A percentile compares a stretch with the other conserved stretches of the same genome.
These are phyloP conservation scores for Bauhinia variegata DNA, from an alignment of 306 rosid genomes.

Conservation along the genomic window DNA sequence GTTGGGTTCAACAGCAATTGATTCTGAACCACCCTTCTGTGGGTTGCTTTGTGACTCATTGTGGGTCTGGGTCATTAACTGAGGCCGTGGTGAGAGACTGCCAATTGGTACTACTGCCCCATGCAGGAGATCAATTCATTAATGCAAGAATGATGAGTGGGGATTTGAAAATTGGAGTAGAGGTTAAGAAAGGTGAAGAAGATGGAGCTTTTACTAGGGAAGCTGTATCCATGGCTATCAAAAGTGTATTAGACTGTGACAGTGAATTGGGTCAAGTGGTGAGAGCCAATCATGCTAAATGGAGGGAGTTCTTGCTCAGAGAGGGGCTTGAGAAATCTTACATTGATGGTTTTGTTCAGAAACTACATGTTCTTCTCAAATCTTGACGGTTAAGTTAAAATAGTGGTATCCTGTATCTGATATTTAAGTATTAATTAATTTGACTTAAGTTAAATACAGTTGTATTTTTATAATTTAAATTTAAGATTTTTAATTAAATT, in stretches of 20 bases:
- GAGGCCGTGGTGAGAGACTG: constrained; percentile 62
- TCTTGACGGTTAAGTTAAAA: constrained; percentile 21
- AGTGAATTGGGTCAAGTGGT: constrained; percentile 47
- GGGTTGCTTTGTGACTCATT: constrained; percentile 82
- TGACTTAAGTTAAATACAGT: too few relatives aligned
- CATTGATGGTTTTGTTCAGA: constrained; percentile 46
- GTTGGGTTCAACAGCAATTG: constrained; percentile 71
- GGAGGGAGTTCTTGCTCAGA: constrained; percentile 49
- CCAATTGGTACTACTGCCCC: constrained; percentile 62
- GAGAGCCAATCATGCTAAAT: constrained; percentile 49
- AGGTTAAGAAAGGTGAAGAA: constrained; percentile 61
- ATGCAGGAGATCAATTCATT: constrained; percentile 57
- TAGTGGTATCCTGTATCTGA: too few relatives aligned
- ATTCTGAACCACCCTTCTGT: constrained; percentile 68
- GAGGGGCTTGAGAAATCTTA: constrained; percentile 55
- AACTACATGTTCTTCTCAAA: constrained; percentile 39
- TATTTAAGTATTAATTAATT: too few relatives aligned
- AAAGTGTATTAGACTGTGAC: constrained; percentile 45
- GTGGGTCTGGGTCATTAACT: constrained; percentile 69
- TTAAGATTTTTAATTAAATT: too few relatives aligned
- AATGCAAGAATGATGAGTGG: constrained; percentile 61
- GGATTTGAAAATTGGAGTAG: constrained; percentile 59
- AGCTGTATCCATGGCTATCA: constrained; percentile 52
- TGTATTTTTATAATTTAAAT: too few relatives aligned
- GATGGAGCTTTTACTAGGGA: constrained; percentile 57